Evolutionary conservation across 2,329 filamentous ascomycete genomes (phyloP), one percentile per base, ranked within the genome.

Genomic region (Bretziella fagacearum): DNA sequence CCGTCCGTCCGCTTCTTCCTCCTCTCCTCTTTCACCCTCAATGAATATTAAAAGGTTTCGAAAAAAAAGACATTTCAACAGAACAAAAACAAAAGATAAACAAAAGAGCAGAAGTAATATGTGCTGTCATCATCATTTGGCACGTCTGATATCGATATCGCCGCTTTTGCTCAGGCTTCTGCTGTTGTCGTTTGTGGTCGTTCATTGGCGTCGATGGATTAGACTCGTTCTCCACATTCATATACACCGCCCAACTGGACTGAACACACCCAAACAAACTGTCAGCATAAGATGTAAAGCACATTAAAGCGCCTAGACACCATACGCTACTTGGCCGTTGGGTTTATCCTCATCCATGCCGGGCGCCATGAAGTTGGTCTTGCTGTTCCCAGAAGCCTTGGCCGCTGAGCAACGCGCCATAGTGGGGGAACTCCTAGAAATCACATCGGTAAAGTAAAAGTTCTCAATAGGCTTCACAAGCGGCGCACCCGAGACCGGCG

Each of bases 371-470:
- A 84, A 75, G 65, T 86, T 84, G 47, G 77, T 86, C 62, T 82
- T 71, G 49, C 81, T 74, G 65, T 86, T 83, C 52, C 79, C 78
- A 7, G 77, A 79, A 50, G 81, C 82, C 74, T 95, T 96, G 55
- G 87, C 83, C 46, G 84, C 89, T 43, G 86, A 93, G 72, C 86
- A 95, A 60, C 91, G 83, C 51, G 91, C 91, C 91, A 98, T 98
- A 50, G 91, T 98, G 44, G 91, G 87, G 53, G 87, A 95, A 69
- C 87, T 95, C 74, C 91, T 80, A 32, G 87, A 93, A 63, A 98
- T 95, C 50, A 81, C 78, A 65, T 98, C 89, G 63, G 91, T 98
- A 66, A 96, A 94, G 69, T 87, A 98, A 65, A 98, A 98, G 70
- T 98, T 84, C 58, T 94, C 79, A 56, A 98, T 84, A 49, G 82